Evolutionary conservation across 2,329 filamentous ascomycete species (phyloP).

Genomic region (Penicillium verrucosum): DNA sequence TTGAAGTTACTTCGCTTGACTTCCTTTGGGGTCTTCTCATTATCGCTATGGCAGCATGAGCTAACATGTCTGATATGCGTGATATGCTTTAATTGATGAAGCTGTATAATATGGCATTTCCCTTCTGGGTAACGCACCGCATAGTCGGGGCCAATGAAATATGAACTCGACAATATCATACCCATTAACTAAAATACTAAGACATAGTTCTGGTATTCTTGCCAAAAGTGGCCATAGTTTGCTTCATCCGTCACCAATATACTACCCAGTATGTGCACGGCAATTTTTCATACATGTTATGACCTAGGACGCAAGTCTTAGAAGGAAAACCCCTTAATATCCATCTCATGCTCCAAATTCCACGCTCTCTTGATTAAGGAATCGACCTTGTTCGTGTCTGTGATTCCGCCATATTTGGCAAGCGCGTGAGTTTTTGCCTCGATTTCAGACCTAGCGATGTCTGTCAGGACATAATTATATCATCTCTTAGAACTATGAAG

Average conservation of each 20-base stretch:
- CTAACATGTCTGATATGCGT: slow-evolving; percentile 14
- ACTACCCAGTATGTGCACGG: no score
- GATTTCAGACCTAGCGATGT: slow-evolving; percentile 16
- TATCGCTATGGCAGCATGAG: slow-evolving; percentile 7
- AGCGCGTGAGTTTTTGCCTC: slow-evolving; percentile 22
- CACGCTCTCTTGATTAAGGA: slow-evolving; percentile 21
- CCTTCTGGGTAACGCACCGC: not conserved
- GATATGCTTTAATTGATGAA: slow-evolving; percentile 22
- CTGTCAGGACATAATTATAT: not conserved
- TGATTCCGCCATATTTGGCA: slow-evolving; percentile 24
- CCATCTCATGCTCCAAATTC: slow-evolving; percentile 20
- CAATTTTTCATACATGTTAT: not conserved
- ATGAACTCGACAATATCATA: not conserved
- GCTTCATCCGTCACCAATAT: not conserved
- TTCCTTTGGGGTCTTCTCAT: slow-evolving; percentile 9
- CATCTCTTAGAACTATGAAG: not conserved
- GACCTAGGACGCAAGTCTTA: not conserved
- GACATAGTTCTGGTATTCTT: not conserved
- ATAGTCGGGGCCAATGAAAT: not conserved
- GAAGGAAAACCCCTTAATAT: slow-evolving; percentile 21
- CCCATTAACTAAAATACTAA: not conserved
- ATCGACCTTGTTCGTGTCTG: slow-evolving; percentile 15
- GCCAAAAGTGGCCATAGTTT: not conserved
- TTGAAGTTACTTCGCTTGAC: slow-evolving; percentile 13
- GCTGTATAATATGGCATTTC: slow-evolving; percentile 23